Base-by-base conservation (phyloP, 179 eudicot genomes). In the Monotropa hypopitys region DNA sequence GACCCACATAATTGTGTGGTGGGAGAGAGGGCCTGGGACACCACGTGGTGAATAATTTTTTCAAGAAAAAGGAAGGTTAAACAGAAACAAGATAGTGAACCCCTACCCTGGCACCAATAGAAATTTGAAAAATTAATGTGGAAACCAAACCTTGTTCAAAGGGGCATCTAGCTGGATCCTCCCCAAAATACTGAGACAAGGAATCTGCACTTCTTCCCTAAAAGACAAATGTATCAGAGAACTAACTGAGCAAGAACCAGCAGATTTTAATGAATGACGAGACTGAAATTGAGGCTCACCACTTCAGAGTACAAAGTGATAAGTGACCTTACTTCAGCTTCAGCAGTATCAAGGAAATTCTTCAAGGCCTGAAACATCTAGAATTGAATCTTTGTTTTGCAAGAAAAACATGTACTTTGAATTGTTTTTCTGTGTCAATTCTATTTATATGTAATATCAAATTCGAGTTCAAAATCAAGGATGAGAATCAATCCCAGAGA, bases 171-270 rank as follows among this genome's bases (percentile, higher is more conserved):
- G 97, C 97, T 45, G 98, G 97, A 85, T 95, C 99, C 86, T 95
- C 99, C 70, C 98, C 99, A 70, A 93, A 95, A 87, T 95, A 95
- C 83, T 88, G 91, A 70, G 93, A 93, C 57, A 95, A 85, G 57
- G 97, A 87, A 84, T 95, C 98, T 50, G 99, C 99, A 84, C 85
- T 93, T 81, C 99, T 89, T 84, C 99, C 98, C 99, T 95, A 87
- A 74, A 84, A 81, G 77, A 71, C 49, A 8, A 45, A 51, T 70
- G 69, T 33, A 13, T 59, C 38, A 72, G 3, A 30, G 18, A 38
- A 68, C 13, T 40, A 40, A 69, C 61, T 33, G 26, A 66, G 47
- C 8, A 0, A 20, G 75, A 8, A 74, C 50, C 70, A 15, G 46
- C 12, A 45, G 59, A 32, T 62, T 62, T 18, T 46, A 9, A 42